phyloP scores from a whole-genome alignment of 108 stramenopile species.

The Skeletonema grethae region DNA sequence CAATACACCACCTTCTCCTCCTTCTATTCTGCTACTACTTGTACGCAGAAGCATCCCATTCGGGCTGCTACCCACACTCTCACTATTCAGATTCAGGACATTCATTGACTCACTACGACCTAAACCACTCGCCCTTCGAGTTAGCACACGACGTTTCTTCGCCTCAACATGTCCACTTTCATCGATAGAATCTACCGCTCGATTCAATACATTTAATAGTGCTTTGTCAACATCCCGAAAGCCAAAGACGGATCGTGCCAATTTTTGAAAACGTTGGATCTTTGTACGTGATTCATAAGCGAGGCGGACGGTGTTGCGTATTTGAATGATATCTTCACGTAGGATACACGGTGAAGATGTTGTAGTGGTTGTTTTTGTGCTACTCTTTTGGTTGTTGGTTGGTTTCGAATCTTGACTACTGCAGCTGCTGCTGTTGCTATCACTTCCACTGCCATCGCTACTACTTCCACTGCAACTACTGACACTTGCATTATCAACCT shows the following conservation, averaged over 20 bases:
- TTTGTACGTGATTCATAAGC: slow-evolving; percentile 10
- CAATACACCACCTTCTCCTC: neutral
- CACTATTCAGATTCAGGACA: slow-evolving; percentile 17
- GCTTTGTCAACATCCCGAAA: slow-evolving; percentile 23
- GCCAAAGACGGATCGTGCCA: slow-evolving; percentile 19
- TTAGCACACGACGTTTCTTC: neutral
- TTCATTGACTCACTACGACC: slow-evolving; percentile 1
- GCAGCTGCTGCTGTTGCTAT: neutral
- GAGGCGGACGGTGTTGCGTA: slow-evolving; percentile 14
- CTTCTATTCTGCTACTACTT: neutral
- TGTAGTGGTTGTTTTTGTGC: slow-evolving; percentile 1
- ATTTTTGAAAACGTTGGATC: neutral
- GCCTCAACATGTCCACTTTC: neutral
- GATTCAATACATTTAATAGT: slow-evolving; percentile 6
- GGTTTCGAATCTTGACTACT: neutral
- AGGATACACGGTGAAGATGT: slow-evolving; percentile 13
- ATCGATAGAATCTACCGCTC: neutral
- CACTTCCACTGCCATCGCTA: neutral
- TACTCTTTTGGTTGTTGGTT: neutral
- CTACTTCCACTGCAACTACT: neutral
- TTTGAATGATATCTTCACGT: slow-evolving; percentile 25
- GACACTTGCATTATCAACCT: neutral
- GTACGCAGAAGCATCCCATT: neutral
- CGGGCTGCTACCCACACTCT: neutral
- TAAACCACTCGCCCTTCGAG: neutral